Conservation (phyloP, 2,329 filamentous ascomycete species). For the Calonectria ilicicola region DNA sequence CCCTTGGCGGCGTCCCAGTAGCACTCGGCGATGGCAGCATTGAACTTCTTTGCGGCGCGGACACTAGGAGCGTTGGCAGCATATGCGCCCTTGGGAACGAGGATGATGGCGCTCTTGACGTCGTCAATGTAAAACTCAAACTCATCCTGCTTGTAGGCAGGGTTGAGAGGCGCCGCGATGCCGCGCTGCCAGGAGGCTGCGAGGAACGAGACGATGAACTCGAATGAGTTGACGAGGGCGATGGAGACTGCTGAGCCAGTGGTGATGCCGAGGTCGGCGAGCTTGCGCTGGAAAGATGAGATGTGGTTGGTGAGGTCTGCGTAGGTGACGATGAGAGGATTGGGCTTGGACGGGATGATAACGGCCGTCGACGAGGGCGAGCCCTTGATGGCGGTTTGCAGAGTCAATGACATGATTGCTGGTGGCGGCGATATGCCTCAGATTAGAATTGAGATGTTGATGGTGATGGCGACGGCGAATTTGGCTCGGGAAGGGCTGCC, state of each 20-base stretch:
- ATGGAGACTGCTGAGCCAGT: conserved; percentile 82
- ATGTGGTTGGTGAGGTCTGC: conserved; percentile 75
- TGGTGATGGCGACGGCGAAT: not conserved
- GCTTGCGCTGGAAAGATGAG: conserved; percentile 78
- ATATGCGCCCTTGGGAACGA: conserved; percentile 80
- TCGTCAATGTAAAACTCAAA: conserved; percentile 95
- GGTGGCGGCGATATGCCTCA: conserved; percentile 3
- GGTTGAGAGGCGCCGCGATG: conserved; percentile 88
- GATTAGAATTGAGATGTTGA: conserved; percentile 7
- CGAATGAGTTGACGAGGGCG: conserved; percentile 85
- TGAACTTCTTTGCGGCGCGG: conserved; percentile 81
- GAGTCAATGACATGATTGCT: conserved; percentile 55
- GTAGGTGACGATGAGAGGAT: conserved; percentile 77
- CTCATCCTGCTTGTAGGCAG: conserved; percentile 89
- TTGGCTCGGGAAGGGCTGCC: not conserved
- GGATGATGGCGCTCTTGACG: conserved; percentile 80
- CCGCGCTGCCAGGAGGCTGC: conserved; percentile 87
- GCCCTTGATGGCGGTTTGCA: conserved; percentile 64
- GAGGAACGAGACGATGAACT: conserved; percentile 89
- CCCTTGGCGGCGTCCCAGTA: conserved; percentile 76
- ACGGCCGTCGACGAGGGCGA: conserved; percentile 66
- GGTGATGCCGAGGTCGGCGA: conserved; percentile 79
- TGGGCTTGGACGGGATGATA: conserved; percentile 76
- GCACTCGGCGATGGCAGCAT: conserved; percentile 87
- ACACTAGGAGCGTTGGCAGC: conserved; percentile 77